These are phyloP conservation scores for Leccinum uliginosum DNA, from an alignment of 768 basidiomycete species.

Conservation along the genomic window DNA sequence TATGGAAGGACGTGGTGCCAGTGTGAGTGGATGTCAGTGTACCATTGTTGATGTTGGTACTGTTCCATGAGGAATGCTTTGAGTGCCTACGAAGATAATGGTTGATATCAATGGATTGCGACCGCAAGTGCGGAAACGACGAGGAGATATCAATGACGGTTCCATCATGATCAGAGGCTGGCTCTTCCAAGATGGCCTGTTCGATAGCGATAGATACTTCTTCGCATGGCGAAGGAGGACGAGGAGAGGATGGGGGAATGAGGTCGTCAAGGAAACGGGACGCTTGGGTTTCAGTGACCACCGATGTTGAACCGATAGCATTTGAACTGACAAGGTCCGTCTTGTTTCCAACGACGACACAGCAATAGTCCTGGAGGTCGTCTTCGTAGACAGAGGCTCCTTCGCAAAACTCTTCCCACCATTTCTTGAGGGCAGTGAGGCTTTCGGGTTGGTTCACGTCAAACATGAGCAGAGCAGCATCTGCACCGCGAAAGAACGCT, in stretches of 20 bases:
- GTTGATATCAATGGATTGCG: slow-evolving; percentile 23
- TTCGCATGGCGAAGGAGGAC: slow-evolving; percentile 7
- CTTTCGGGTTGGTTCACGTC: slow-evolving; percentile 68
- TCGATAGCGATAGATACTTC: slow-evolving; percentile 13
- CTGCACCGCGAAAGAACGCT: slow-evolving; percentile 83
- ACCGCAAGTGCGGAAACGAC: slow-evolving; percentile 19
- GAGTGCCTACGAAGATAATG: slow-evolving; percentile 28
- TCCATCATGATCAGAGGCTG: not conserved
- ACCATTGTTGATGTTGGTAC: slow-evolving; percentile 38
- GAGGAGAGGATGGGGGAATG: slow-evolving; percentile 37
- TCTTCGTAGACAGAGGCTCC: slow-evolving; percentile 64
- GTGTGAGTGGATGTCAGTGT: slow-evolving; percentile 59
- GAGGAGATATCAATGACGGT: slow-evolving; percentile 18
- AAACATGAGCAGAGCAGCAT: slow-evolving; percentile 78
- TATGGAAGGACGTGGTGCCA: slow-evolving; percentile 64
- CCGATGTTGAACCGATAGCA: slow-evolving; percentile 14
- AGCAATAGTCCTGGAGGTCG: slow-evolving; percentile 60
- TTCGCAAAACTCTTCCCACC: slow-evolving; percentile 77
- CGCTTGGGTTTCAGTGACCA: slow-evolving; percentile 42
- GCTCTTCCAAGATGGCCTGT: slow-evolving; percentile 15
- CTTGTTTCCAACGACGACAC: slow-evolving; percentile 76
- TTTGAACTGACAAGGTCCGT: slow-evolving; percentile 44
- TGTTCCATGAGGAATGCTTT: slow-evolving; percentile 44
- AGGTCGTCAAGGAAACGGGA: slow-evolving; percentile 52
- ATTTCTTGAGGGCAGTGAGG: slow-evolving; percentile 54